phyloP scores from a whole-genome alignment of 208 protist species.

The Strigomonas culicis region DNA sequence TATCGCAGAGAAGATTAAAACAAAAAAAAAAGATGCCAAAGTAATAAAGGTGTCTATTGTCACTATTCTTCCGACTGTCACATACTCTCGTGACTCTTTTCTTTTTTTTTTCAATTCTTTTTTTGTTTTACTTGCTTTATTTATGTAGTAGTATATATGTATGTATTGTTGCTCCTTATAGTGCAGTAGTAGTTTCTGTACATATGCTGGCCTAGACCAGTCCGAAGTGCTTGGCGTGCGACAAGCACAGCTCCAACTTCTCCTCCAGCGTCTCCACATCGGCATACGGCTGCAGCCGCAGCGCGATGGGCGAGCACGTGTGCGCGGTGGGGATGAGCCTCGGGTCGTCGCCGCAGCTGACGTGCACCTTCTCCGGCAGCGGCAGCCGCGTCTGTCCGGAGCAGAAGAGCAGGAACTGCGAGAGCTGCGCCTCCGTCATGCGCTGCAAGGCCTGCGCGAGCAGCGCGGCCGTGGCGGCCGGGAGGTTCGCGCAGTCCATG shows the following conservation, averaged over 20 bases:
- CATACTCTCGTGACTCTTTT: too few relatives aligned
- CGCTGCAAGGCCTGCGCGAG: conserved; percentile 51
- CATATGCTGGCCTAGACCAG: conserved; percentile 43
- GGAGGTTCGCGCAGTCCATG: conserved; percentile 55
- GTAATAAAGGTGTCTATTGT: too few relatives aligned
- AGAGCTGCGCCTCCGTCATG: conserved; percentile 49
- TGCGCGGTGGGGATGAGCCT: conserved; percentile 74
- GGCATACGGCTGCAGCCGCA: conserved; percentile 77
- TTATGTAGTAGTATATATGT: too few relatives aligned
- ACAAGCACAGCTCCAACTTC: conserved; percentile 62
- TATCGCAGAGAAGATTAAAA: neutral
- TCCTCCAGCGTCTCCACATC: conserved; percentile 38
- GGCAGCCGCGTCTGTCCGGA: conserved; percentile 80
- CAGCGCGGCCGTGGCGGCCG: conserved; percentile 37
- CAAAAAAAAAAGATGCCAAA: too few relatives aligned
- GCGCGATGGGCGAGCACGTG: conserved; percentile 87
- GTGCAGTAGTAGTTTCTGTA: neutral
- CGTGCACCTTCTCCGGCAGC: conserved; percentile 74
- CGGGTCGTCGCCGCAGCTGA: conserved; percentile 78
- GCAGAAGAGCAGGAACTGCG: conserved; percentile 83
- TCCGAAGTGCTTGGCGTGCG: conserved; percentile 73
- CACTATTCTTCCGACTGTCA: too few relatives aligned
- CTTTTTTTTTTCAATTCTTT: too few relatives aligned
- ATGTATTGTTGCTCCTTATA: too few relatives aligned
- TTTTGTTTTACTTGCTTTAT: too few relatives aligned